Evolutionary conservation across 2,329 filamentous ascomycete species (phyloP).

Genomic region (Pestalotiopsis sp.): DNA sequence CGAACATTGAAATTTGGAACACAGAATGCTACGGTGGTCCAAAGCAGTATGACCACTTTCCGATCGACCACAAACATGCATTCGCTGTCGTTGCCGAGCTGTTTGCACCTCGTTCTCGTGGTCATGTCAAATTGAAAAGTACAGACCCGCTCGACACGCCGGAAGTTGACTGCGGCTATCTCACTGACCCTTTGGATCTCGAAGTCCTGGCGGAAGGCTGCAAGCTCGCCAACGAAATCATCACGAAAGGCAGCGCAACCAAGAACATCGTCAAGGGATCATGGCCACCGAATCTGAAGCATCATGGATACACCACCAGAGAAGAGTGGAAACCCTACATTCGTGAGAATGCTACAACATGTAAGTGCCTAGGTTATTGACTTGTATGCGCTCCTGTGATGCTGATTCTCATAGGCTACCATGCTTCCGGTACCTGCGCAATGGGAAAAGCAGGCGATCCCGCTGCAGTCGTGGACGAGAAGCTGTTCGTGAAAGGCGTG

Average conservation of each 20-base stretch:
- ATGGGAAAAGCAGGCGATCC: conserved; percentile 49
- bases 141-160: conserved; percentile 53
- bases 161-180: conserved; percentile 59
- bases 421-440: conserved; percentile 58
- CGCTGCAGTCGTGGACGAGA: conserved; percentile 54
- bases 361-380: conserved; percentile 38
- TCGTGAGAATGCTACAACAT: conserved; percentile 61
- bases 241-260: conserved; percentile 59
- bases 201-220: conserved; percentile 62
- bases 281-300: conserved; percentile 55
- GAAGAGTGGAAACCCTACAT: conserved; percentile 63
- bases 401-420: conserved; percentile 44
- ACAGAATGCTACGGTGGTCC: conserved; percentile 65
- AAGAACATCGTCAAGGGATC: conserved; percentile 61
- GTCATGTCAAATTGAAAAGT: conserved; percentile 53
- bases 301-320: conserved; percentile 54
- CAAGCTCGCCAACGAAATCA: conserved; percentile 61
- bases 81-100: conserved; percentile 63
- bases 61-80: conserved; percentile 52
- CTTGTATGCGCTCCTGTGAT: background rate
- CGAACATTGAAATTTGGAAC: conserved; percentile 65
- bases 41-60: conserved; percentile 57
- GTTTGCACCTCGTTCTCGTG: conserved; percentile 59
- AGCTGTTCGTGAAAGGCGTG: conserved; percentile 55
- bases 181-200: conserved; percentile 59